These are phyloP conservation scores for Lasiodiplodia hormozganensis DNA, from an alignment of 2,329 filamentous ascomycete genomes.

Conservation along the genomic window DNA sequence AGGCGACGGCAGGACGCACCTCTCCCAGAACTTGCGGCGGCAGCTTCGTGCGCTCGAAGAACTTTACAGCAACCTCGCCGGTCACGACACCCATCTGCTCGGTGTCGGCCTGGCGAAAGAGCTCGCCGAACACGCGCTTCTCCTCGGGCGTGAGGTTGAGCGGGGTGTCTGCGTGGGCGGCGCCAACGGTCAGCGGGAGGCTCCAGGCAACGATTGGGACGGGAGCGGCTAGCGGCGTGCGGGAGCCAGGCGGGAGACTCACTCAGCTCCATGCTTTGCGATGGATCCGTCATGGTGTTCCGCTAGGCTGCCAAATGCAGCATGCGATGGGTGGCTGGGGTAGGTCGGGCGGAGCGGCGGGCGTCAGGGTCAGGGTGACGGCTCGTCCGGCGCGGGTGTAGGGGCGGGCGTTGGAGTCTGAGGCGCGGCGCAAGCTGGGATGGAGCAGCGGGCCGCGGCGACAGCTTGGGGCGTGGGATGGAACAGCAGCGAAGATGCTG, in stretches of 20 bases:
- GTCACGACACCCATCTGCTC: conserved; percentile 93
- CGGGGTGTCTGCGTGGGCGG: conserved; percentile 57
- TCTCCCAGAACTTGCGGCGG: conserved; percentile 80
- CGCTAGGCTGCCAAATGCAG: conserved; percentile 25
- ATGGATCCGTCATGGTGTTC: conserved; percentile 48
- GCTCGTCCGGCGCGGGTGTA: background rate
- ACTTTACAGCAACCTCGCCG: conserved; percentile 93
- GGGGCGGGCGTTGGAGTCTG: background rate
- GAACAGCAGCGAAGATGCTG: conserved; percentile 20
- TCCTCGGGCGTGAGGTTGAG: conserved; percentile 90
- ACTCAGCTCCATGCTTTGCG: conserved; percentile 45
- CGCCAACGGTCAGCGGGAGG: conserved; percentile 23
- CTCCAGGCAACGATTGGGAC: conserved; percentile 34
- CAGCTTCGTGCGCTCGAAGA: conserved; percentile 95
- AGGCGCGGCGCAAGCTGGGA: conserved; percentile 6
- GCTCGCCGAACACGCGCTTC: conserved; percentile 90
- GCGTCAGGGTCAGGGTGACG: conserved; percentile 28
- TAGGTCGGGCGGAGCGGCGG: conserved; percentile 25
- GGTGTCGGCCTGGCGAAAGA: conserved; percentile 91
- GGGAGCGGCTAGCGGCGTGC: background rate
- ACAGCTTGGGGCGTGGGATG: conserved; percentile 3
- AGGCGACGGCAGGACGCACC: conserved; percentile 41
- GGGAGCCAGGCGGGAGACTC: conserved; percentile 31
- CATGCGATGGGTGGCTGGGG: conserved; percentile 29
- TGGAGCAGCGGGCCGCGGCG: conserved; percentile 14